Evolutionary conservation across 2,329 filamentous ascomycete species (phyloP).

Genomic region (Cercospora zeae-maydis): DNA sequence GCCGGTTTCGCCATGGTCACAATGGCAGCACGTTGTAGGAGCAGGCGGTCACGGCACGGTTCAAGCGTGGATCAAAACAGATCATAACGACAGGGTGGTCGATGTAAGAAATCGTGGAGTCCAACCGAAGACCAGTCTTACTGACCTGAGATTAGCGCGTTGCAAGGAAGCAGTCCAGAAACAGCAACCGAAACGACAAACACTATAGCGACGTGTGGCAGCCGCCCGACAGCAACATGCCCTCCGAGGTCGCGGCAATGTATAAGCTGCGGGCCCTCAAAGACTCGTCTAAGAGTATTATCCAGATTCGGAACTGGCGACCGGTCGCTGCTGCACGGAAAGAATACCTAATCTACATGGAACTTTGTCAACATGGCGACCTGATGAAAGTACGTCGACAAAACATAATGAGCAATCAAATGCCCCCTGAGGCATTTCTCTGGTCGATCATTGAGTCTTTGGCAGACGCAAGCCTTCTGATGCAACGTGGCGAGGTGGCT

Average conservation of each 20-base stretch:
- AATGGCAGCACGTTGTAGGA: neutral
- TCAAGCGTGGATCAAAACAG: neutral
- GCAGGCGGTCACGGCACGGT: neutral
- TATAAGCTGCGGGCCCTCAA: neutral
- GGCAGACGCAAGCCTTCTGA: neutral
- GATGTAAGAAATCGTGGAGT: neutral
- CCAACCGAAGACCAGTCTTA: neutral
- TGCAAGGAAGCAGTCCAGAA: neutral
- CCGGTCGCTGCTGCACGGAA: too few relatives aligned
- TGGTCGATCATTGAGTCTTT: constrained; percentile 1
- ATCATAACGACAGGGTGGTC: neutral
- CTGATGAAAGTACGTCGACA: neutral
- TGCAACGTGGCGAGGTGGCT: neutral
- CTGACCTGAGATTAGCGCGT: neutral
- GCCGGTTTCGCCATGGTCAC: neutral
- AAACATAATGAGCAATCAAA: neutral
- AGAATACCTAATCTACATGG: neutral
- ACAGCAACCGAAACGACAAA: neutral
- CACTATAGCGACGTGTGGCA: neutral
- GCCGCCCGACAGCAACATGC: neutral
- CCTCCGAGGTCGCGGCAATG: neutral
- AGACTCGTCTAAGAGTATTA: neutral
- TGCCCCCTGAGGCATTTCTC: neutral
- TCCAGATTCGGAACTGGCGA: constrained; percentile 1
- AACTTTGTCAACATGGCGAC: neutral